Conservation (phyloP, 2,329 filamentous ascomycete genomes). For the Macroventuria anomochaeta region DNA sequence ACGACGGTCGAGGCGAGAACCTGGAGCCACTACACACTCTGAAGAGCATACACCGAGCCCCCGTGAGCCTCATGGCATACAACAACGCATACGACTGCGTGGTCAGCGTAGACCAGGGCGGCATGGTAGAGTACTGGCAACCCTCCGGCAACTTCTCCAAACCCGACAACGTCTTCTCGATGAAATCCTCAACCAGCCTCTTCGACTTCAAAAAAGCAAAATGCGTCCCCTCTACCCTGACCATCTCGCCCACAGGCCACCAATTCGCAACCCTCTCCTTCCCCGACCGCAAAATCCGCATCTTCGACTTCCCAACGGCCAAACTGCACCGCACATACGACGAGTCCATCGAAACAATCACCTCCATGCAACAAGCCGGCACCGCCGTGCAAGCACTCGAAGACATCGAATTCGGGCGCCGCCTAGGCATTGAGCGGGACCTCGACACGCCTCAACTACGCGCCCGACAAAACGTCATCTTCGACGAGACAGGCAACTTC, state of each 20-base stretch:
- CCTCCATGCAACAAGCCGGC: conserved; percentile 95
- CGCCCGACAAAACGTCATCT: conserved; percentile 82
- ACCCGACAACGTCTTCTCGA: conserved; percentile 86
- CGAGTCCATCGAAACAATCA: conserved; percentile 86
- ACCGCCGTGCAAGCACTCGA: conserved; percentile 82
- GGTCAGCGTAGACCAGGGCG: conserved; percentile 83
- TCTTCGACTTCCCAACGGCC: conserved; percentile 90
- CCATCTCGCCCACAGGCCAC: conserved; percentile 82
- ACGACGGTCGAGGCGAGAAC: conserved; percentile 87
- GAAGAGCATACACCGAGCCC: conserved; percentile 77
- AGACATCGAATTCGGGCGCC: conserved; percentile 87
- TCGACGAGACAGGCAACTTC: conserved; percentile 96
- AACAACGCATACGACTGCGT: conserved; percentile 91
- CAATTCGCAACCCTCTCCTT: conserved; percentile 90
- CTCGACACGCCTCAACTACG: conserved; percentile 73
- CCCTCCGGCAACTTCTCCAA: conserved; percentile 84
- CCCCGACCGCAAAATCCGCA: conserved; percentile 87
- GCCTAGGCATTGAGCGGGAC: conserved; percentile 85
- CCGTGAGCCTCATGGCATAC: conserved; percentile 85
- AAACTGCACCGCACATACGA: conserved; percentile 94
- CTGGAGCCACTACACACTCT: conserved; percentile 78
- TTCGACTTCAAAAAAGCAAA: conserved; percentile 98
- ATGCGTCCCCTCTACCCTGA: conserved; percentile 79
- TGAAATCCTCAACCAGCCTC: conserved; percentile 91
- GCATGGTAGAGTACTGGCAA: conserved; percentile 97